phyloP scores from a whole-genome alignment of 495 filamentous ascomycete species.

The Neurospora tetraspora region DNA sequence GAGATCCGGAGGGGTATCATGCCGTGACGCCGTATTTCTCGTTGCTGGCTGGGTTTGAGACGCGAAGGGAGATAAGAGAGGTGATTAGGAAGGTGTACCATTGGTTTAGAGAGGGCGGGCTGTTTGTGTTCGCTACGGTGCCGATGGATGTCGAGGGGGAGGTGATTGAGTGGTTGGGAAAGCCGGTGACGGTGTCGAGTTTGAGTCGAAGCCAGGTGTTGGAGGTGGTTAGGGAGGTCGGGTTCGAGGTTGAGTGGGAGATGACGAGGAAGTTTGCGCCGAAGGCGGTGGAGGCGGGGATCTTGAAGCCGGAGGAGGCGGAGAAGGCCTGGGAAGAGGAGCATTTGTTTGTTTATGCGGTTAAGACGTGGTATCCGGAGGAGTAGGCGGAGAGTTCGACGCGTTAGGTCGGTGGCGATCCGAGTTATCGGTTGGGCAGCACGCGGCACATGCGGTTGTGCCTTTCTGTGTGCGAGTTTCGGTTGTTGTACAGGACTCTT shows the following conservation, averaged over 20 bases:
- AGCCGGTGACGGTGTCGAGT: conserved; percentile 7
- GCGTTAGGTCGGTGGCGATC: neutral
- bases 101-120: conserved; percentile 7
- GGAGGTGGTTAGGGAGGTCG: conserved; percentile 2
- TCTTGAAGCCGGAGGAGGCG: neutral
- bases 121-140: conserved; percentile 12
- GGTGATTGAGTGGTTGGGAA: conserved; percentile 12
- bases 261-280: conserved; percentile 5
- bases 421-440: neutral
- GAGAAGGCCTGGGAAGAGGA: conserved; percentile 16
- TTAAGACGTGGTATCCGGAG: conserved; percentile 3
- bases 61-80: conserved; percentile 7
- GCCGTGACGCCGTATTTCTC: conserved; percentile 12
- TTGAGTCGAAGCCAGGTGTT: conserved; percentile 2
- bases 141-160: conserved; percentile 5
- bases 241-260: conserved; percentile 9
- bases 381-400: neutral
- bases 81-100: neutral
- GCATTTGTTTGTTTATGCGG: conserved; percentile 14
- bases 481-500: neutral
- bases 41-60: conserved; percentile 7
- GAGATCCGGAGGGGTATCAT: neutral
- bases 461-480: neutral
- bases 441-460: neutral
- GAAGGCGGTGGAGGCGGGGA: conserved; percentile 8